Evolutionary conservation across 31 red algal species (phyloP).

Genomic region (Asparagopsis taxiformis): DNA sequence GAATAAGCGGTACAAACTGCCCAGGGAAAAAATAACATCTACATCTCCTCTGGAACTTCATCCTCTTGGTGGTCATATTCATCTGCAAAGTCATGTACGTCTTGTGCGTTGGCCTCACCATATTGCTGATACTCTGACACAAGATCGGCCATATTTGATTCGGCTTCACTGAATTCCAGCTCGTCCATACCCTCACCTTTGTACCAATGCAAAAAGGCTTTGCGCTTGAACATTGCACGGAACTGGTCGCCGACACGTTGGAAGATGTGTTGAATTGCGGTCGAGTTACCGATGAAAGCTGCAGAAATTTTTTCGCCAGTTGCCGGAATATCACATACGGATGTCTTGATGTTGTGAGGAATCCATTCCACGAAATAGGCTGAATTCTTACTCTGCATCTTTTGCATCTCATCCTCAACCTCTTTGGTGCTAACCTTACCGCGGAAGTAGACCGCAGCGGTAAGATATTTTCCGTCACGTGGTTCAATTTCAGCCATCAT

Average conservation of each 20-base stretch:
- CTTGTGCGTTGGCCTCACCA: constrained; percentile 72
- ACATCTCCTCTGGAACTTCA: constrained; percentile 26
- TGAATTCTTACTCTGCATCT: constrained; percentile 95
- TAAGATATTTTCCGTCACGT: constrained; percentile 95
- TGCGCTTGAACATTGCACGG: constrained; percentile 94
- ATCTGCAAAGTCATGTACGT: constrained; percentile 66
- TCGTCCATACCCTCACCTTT: constrained; percentile 98
- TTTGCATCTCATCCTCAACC: constrained; percentile 95
- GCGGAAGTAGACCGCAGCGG: constrained; percentile 97
- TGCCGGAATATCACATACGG: constrained; percentile 93
- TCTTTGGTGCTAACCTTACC: constrained; percentile 97
- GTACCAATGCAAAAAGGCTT: constrained; percentile 99
- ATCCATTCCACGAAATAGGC: constrained; percentile 99
- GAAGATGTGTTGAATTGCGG: constrained; percentile 94
- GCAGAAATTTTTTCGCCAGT: constrained; percentile 84
- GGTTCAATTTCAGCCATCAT: constrained; percentile 97
- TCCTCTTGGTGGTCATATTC: constrained; percentile 30
- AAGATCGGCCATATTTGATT: constrained; percentile 97
- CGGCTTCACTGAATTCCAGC: constrained; percentile 97
- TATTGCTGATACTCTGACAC: constrained; percentile 98
- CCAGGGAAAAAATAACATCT: background rate
- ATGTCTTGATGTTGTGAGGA: constrained; percentile 97
- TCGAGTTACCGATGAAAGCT: constrained; percentile 96
- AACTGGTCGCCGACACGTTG: constrained; percentile 95
- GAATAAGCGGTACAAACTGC: background rate